These are phyloP conservation scores for Trichoderma semiorbis DNA, from an alignment of 2,329 filamentous ascomycete species.

Conservation along the genomic window DNA sequence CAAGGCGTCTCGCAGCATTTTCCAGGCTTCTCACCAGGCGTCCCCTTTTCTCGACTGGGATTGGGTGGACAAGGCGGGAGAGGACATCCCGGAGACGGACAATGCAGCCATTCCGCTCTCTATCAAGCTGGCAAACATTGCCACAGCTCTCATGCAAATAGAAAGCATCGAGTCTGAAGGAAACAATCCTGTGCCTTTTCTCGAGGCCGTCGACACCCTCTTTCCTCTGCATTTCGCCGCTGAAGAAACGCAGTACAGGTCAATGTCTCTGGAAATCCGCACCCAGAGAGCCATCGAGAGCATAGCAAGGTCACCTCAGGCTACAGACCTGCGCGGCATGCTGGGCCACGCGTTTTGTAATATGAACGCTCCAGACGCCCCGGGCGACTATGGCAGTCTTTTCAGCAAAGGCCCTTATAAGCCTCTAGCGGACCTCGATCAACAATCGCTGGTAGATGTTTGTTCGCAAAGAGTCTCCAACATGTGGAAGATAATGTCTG, in stretches of 20 bases:
- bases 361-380: neutral
- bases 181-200: slow-evolving; percentile 25
- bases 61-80: slow-evolving; percentile 16
- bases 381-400: slow-evolving; percentile 14
- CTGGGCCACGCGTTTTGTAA: slow-evolving; percentile 34
- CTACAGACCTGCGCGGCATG: slow-evolving; percentile 20
- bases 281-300: slow-evolving; percentile 34
- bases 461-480: slow-evolving; percentile 25
- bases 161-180: slow-evolving; percentile 14
- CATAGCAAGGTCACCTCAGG: slow-evolving; percentile 19
- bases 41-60: slow-evolving; percentile 30
- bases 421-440: slow-evolving; percentile 23
- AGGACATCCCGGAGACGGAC: neutral
- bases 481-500: slow-evolving; percentile 12
- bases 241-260: slow-evolving; percentile 17
- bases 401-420: slow-evolving; percentile 27
- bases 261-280: slow-evolving; percentile 36
- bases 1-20: slow-evolving; percentile 26
- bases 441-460: slow-evolving; percentile 22
- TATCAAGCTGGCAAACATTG: slow-evolving; percentile 36
- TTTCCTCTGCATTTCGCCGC: slow-evolving; percentile 32
- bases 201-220: slow-evolving; percentile 31
- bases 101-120: slow-evolving; percentile 15
- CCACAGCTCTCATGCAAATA: slow-evolving; percentile 32
- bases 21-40: slow-evolving; percentile 20